Conservation (phyloP, 2,329 filamentous ascomycete genomes). For the Diaporthe australafricana region DNA sequence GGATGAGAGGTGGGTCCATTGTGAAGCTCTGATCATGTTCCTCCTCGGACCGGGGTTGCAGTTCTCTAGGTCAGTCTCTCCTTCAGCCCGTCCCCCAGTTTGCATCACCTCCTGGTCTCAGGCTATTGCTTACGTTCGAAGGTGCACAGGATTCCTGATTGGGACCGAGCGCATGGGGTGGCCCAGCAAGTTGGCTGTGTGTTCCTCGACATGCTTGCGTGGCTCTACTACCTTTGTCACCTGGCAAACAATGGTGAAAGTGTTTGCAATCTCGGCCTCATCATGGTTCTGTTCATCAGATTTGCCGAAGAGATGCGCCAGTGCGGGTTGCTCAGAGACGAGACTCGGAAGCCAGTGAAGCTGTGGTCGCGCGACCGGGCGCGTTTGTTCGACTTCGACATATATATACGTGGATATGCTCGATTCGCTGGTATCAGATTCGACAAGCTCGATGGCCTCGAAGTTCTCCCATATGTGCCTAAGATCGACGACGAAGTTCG, state of each 20-base stretch:
- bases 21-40: constrained; percentile 51
- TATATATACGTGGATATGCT: constrained; percentile 50
- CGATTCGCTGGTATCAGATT: constrained; percentile 48
- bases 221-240: too few species aligned
- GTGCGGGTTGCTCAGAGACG: constrained; percentile 10
- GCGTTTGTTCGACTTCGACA: constrained; percentile 40
- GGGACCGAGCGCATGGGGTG: constrained; percentile 39
- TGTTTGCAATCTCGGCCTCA: constrained; percentile 50
- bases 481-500: constrained; percentile 36
- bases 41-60: constrained; percentile 33
- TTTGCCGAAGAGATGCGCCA: constrained; percentile 37
- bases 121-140: background rate
- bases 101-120: background rate
- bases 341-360: too few species aligned
- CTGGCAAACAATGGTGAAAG: too few species aligned
- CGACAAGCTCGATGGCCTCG: constrained; percentile 42
- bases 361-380: too few species aligned
- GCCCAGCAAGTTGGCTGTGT: constrained; percentile 45
- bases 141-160: constrained; percentile 44
- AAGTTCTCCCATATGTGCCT: constrained; percentile 38
- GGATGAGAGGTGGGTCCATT: constrained; percentile 53
- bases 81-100: background rate
- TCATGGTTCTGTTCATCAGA: constrained; percentile 52
- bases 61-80: constrained; percentile 40
- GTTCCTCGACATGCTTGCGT: constrained; percentile 54